These are phyloP conservation scores for Entomophthora muscae DNA, from an alignment of 371 early-diverging fungal genomes.

Conservation along the genomic window DNA sequence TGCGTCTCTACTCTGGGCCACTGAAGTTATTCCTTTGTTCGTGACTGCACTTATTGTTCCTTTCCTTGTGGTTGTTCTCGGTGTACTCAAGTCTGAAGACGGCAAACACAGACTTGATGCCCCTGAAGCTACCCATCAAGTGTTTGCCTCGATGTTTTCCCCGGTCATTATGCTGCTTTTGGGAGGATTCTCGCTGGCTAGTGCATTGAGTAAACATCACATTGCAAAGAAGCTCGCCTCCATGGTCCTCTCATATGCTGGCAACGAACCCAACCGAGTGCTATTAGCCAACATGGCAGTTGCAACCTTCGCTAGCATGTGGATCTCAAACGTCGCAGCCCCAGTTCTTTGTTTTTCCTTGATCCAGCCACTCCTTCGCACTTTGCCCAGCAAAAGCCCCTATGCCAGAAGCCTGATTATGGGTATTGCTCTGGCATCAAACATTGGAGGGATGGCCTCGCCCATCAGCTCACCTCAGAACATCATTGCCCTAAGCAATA, in stretches of 20 bases:
- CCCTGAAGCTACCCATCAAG: conserved; percentile 52
- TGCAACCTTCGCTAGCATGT: conserved; percentile 86
- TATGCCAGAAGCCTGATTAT: conserved; percentile 76
- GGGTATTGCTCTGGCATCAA: conserved; percentile 87
- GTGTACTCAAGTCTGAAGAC: conserved; percentile 54
- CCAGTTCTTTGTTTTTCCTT: conserved; percentile 92
- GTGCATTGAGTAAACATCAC: conserved; percentile 77
- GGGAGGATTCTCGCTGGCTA: conserved; percentile 89
- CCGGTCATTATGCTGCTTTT: conserved; percentile 89
- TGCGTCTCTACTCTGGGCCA: conserved; percentile 80
- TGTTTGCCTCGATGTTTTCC: conserved; percentile 85
- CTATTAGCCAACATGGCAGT: conserved; percentile 87
- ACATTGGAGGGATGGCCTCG: conserved; percentile 94
- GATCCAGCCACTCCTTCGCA: conserved; percentile 72
- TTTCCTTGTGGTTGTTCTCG: conserved; percentile 59
- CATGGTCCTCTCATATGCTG: conserved; percentile 73
- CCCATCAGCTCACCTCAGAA: conserved; percentile 96
- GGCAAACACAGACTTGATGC: conserved; percentile 30
- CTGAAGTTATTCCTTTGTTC: conserved; percentile 78
- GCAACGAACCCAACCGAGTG: conserved; percentile 61
- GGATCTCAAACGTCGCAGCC: conserved; percentile 95
- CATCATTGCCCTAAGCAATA: conserved; percentile 64
- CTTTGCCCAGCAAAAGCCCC: conserved; percentile 38
- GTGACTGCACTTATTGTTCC: conserved; percentile 84
- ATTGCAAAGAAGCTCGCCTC: conserved; percentile 88